Percentiles rank a stretch among this genome's conserved stretches.
These are phyloP conservation scores for Gracilaria gracilis DNA, from an alignment of 23 red algal species.

Conservation along the genomic window DNA sequence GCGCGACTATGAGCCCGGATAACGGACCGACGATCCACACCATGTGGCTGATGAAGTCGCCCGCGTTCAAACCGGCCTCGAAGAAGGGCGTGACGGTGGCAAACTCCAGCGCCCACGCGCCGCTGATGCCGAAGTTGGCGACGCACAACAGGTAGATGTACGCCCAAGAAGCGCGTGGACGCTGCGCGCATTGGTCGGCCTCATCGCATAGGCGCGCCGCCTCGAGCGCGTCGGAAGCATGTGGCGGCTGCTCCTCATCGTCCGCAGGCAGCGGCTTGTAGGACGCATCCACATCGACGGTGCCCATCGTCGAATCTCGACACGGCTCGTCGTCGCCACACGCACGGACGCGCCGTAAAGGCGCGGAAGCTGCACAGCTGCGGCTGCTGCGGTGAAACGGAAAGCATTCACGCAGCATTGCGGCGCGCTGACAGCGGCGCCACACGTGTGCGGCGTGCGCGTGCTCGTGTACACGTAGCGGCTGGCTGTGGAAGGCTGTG, in stretches of 20 bases:
- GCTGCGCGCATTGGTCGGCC: not conserved
- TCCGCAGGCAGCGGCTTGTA: not conserved
- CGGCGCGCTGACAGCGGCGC: not conserved
- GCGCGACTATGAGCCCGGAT: constrained; percentile 74
- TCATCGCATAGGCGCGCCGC: not conserved
- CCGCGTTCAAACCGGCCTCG: constrained; percentile 24
- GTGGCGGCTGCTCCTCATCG: not conserved
- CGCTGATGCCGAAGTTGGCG: constrained; percentile 55
- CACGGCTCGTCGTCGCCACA: too few relatives aligned
- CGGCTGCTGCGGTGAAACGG: too few relatives aligned
- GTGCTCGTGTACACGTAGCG: too few relatives aligned
- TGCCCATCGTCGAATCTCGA: not conserved
- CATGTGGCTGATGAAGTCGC: constrained; percentile 19
- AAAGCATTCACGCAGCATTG: not conserved
- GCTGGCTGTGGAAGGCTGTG: too few relatives aligned
- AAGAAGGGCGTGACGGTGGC: constrained; percentile 65
- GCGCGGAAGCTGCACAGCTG: too few relatives aligned
- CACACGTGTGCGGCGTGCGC: not conserved
- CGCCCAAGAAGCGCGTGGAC: constrained; percentile 10
- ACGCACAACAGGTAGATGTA: constrained; percentile 53
- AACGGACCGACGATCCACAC: constrained; percentile 81
- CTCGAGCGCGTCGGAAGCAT: not conserved
- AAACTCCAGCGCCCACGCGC: constrained; percentile 55
- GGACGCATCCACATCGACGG: not conserved
- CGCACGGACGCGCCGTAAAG: too few relatives aligned